Conservation (phyloP, 2,329 filamentous ascomycete genomes). For the Colletotrichum cordylinicola region DNA sequence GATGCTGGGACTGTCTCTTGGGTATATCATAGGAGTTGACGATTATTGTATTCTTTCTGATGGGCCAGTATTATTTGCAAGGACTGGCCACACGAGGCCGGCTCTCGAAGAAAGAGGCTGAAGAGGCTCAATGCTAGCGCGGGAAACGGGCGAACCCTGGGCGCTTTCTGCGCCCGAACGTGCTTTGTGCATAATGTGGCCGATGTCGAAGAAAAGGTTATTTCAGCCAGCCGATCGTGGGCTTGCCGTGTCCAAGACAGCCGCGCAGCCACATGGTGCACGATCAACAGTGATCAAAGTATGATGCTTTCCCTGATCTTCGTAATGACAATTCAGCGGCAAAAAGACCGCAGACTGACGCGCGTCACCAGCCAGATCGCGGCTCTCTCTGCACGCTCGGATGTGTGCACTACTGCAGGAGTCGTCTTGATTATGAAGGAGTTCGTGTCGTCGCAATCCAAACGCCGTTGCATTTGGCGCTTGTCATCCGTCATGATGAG, state of each 20-base stretch:
- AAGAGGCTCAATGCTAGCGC: background rate
- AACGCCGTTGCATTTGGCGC: background rate
- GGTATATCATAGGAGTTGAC: background rate
- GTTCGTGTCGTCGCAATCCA: background rate
- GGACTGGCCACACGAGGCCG: background rate
- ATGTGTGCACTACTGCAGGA: background rate
- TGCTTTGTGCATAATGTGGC: background rate
- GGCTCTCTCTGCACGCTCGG: background rate
- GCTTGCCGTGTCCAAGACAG: background rate
- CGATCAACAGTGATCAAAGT: background rate
- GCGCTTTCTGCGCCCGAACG: background rate
- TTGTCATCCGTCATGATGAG: background rate
- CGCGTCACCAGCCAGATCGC: background rate
- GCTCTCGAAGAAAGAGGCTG: background rate
- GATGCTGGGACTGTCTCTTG: slow-evolving; percentile 14
- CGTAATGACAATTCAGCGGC: background rate
- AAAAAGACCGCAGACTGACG: background rate
- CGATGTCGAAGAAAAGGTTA: background rate
- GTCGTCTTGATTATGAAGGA: background rate
- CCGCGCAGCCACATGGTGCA: background rate
- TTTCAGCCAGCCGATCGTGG: background rate
- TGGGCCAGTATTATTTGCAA: background rate
- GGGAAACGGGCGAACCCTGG: background rate
- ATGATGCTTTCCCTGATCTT: background rate
- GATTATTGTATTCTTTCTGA: background rate